Conservation (phyloP, 768 basidiomycete genomes). For the Agaricus sinodeliciosus region DNA sequence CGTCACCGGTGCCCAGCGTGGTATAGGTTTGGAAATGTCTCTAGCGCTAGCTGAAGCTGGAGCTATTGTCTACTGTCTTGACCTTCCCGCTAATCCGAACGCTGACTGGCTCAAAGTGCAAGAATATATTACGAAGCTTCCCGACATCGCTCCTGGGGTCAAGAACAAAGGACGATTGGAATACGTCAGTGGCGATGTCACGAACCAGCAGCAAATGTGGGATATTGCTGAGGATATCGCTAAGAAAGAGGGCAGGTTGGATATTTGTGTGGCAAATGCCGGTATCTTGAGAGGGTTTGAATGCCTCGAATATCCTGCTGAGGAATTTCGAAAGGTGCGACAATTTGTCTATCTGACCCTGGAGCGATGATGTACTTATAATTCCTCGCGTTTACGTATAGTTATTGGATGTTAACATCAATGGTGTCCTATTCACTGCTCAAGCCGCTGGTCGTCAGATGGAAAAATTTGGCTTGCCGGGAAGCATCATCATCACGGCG, state of each 20-base stretch:
- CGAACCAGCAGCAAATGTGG: constrained; percentile 43
- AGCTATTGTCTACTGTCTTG: constrained; percentile 49
- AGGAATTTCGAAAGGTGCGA: constrained; percentile 47
- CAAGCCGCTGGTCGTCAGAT: constrained; percentile 57
- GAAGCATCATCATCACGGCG: constrained; percentile 54
- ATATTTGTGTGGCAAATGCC: constrained; percentile 62
- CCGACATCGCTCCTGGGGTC: constrained; percentile 3
- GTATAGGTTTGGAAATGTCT: constrained; percentile 24
- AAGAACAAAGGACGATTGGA: constrained; percentile 26
- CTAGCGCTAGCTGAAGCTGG: constrained; percentile 21
- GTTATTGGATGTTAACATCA: constrained; percentile 54
- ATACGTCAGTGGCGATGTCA: constrained; percentile 53
- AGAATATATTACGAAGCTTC: constrained; percentile 22
- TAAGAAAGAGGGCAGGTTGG: constrained; percentile 52
- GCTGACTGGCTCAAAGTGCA: constrained; percentile 43
- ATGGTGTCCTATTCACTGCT: constrained; percentile 51
- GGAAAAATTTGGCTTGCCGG: constrained; percentile 37
- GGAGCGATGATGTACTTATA: too few relatives aligned
- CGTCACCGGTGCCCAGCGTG: constrained; percentile 21
- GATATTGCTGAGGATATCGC: constrained; percentile 45
- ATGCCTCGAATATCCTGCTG: constrained; percentile 50
- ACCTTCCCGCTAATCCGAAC: constrained; percentile 42
- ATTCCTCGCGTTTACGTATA: background rate
- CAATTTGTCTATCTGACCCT: background rate
- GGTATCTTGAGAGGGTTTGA: constrained; percentile 47